phyloP scores from a whole-genome alignment of 1,284 basidiomycete genomes.

The Fomitopsis palustris region DNA sequence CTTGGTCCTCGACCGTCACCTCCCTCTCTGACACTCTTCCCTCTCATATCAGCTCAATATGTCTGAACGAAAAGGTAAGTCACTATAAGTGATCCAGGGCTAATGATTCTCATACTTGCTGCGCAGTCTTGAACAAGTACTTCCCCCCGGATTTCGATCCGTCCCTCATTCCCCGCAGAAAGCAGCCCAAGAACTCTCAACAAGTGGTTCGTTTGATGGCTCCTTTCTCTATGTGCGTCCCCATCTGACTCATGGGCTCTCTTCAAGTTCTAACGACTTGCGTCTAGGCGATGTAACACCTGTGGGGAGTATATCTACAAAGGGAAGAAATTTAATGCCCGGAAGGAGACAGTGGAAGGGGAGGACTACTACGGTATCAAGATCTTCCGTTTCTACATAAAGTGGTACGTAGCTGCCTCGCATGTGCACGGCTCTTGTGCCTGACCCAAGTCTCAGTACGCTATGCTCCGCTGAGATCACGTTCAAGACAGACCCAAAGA shows the following conservation, averaged over 20 bases:
- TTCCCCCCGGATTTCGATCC: conserved; percentile 98
- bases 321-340: conserved; percentile 99
- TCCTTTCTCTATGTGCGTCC: conserved; percentile 88
- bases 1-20: background rate
- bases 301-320: conserved; percentile 99
- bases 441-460: conserved; percentile 47
- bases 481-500: conserved; percentile 99
- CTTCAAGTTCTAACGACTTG: conserved; percentile 10
- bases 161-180: conserved; percentile 89
- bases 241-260: background rate
- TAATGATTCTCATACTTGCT: background rate
- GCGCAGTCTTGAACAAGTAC: conserved; percentile 84
- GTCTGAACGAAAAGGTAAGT: conserved; percentile 84
- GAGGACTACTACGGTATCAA: conserved; percentile 99
- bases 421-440: background rate
- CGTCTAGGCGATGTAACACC: conserved; percentile 78
- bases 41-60: conserved; percentile 40
- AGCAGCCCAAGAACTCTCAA: conserved; percentile 87
- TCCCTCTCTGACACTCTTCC: background rate
- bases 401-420: conserved; percentile 49
- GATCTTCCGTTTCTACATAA: conserved; percentile 85
- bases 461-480: conserved; percentile 97
- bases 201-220: conserved; percentile 99
- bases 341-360: conserved; percentile 96
- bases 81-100: background rate